phyloP scores from a whole-genome alignment of 1,139 yeast genomes.

The Komagataea norvegica region DNA sequence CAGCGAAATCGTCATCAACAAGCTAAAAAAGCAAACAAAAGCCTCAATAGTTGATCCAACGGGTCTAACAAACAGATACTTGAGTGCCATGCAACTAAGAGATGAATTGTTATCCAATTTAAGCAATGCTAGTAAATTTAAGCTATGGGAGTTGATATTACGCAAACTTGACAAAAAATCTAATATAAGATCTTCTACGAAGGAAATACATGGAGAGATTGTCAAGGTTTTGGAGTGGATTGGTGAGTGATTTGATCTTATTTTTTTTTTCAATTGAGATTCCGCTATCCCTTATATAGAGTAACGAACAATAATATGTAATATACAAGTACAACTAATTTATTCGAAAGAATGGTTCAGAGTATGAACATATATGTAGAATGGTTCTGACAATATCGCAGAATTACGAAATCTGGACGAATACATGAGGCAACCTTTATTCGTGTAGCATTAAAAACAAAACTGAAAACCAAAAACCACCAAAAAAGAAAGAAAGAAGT shows the following conservation, averaged over 20 bases:
- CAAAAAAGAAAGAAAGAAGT: neutral
- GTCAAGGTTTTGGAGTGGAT: conserved; percentile 87
- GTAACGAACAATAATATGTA: no score
- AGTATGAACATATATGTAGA: no score
- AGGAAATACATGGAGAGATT: conserved; percentile 77
- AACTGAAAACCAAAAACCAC: neutral
- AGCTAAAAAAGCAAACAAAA: conserved; percentile 39
- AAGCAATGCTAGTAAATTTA: conserved; percentile 40
- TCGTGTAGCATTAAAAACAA: neutral
- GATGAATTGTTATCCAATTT: conserved; percentile 56
- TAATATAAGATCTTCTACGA: conserved; percentile 53
- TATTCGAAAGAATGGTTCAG: no score
- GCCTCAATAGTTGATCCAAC: conserved; percentile 30
- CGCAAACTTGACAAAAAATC: conserved; percentile 60
- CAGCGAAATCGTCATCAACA: conserved; percentile 38
- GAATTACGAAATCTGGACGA: no score
- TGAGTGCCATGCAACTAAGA: conserved; percentile 74
- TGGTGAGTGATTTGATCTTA: conserved; percentile 36
- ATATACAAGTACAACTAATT: no score
- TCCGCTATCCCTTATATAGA: no score
- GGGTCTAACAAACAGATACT: conserved; percentile 40
- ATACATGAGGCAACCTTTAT: no score
- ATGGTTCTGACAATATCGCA: no score
- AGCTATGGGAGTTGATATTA: conserved; percentile 61
- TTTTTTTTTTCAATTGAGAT: no score